A percentile compares a stretch with the other conserved stretches of the same genome.
phyloP scores from a whole-genome alignment of 2,329 filamentous ascomycete genomes.

The Monilinia fructigena region DNA sequence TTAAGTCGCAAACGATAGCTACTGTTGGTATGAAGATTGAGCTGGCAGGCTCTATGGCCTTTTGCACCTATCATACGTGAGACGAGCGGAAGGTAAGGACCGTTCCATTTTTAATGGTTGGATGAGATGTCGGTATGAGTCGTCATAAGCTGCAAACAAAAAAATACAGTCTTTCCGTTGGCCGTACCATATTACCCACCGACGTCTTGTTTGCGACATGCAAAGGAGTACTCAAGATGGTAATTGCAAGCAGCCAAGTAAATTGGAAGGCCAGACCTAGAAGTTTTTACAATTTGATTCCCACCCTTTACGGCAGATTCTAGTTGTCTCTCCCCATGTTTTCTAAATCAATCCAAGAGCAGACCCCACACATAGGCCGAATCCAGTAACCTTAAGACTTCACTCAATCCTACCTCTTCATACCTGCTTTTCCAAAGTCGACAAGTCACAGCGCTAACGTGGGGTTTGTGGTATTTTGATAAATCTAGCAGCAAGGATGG shows the following conservation, averaged over 20 bases:
- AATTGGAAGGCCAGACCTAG: slow-evolving; percentile 4
- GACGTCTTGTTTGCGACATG: neutral
- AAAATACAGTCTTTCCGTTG: neutral
- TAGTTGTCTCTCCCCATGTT: slow-evolving; percentile 19
- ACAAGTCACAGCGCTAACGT: slow-evolving; percentile 15
- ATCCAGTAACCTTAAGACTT: slow-evolving; percentile 13
- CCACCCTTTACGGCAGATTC: slow-evolving; percentile 11
- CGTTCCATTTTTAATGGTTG: slow-evolving; percentile 22
- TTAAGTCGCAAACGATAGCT: neutral
- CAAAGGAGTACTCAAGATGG: neutral
- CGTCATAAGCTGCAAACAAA: slow-evolving; percentile 17
- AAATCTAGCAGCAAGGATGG: slow-evolving; percentile 8
- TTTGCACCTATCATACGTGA: slow-evolving; percentile 23
- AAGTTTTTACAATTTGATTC: slow-evolving; percentile 6
- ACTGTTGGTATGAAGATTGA: slow-evolving; percentile 7
- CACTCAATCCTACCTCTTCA: slow-evolving; percentile 8
- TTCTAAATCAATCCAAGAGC: slow-evolving; percentile 3
- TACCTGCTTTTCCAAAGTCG: neutral
- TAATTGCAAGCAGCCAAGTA: slow-evolving; percentile 13
- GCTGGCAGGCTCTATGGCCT: slow-evolving; percentile 9
- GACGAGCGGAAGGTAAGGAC: slow-evolving; percentile 26
- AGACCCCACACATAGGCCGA: slow-evolving; percentile 1
- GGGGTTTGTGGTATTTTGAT: slow-evolving; percentile 12
- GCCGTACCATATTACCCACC: neutral
- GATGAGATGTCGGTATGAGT: slow-evolving; percentile 18